Evolutionary conservation across 129 eudicot genomes (phyloP), one percentile per base, ranked within the genome.

Genomic region (Heracleum sosnowskyi): DNA sequence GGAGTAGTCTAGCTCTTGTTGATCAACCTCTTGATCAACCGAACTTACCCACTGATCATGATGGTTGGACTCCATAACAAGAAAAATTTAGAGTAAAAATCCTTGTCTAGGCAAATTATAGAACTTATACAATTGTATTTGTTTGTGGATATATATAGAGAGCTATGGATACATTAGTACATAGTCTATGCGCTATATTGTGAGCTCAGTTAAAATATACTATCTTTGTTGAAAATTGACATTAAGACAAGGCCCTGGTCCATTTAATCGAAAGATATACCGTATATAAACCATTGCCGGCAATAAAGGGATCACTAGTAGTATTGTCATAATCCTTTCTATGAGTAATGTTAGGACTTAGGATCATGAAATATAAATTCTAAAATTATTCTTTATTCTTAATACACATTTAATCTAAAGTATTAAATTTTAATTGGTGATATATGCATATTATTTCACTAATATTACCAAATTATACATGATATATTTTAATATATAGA

Each of bases 21-120:
- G 89, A 70, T 87, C 97, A 72, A 70, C 86, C 76, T 84, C 85
- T 73, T 60, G 68, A 3, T 87, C 77, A 31, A 76, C 75, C 2
- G 85, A 57, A 84, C 84, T 77, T 26, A 71, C 57, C 34, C 75
- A 83, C 45, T 84, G n/a, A n/a, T n/a, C 81, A 44, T 84, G 78
- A 47, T 75, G 78, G 36, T 85, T 82, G 77, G 79, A 80, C 29
- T 84, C 87, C 85, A 83, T 87, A 55, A 53, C 60, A 37, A 78
- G 15, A 12, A 33, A 15, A 1, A 13, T 66, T 4, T 66, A 1
- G 20, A 33, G 31, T 15, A 4, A 15, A 29, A 29, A 12, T 29
- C 2, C 39, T 31, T 29, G 37, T 31, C 37, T 31, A 64, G 39
- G 66, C 11, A 9, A 55, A 22, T 8, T 7, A n/a, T 57, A 2